Base-by-base conservation (phyloP, 2,329 filamentous ascomycete genomes). In the Aspergillus sp. region DNA sequence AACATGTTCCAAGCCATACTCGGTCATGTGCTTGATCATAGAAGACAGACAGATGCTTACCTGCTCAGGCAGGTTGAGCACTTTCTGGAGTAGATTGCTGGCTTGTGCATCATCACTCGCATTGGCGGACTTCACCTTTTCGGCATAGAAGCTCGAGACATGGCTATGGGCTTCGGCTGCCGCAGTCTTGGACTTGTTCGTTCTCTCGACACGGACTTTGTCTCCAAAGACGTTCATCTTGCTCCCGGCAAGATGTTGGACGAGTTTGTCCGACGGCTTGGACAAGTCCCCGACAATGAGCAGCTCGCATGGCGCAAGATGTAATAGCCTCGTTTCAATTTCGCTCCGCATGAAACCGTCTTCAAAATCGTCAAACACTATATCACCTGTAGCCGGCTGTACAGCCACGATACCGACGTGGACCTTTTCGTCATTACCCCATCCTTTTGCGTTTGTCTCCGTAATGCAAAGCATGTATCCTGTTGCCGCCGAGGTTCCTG, bases 281-380 rank as follows among this genome's bases (percentile, higher is more conserved):
- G 92, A 94, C 13, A 97, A 81, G 13, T 94, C 85, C 13, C 94
- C 94, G 1, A 99, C 90, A 42, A 99, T 88, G 30, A 99, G 79
- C 56, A 99, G 90, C 70, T 99, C 94, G 72, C 92, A 96, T 0
- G 94, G 94, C 0, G 93, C 90, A 59, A 99, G 95, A 68, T 99
- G 94, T 26, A 99, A 77, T 22, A 99, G 76, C n/a, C 94, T 80
- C 0, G 94, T 99, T 74, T 99, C 94, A 32, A 99, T 88, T 68
- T 99, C 94, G 63, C 87, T 91, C 45, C 94, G 82, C 93, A 99
- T 96, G 73, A 97, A 97, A 2, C 93, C 91, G 65, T 99, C 94
- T 62, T 97, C 90, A 62, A 99, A 99, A 53, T 87, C 86, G 65
- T 99, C 94, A 64, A 96, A 95, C 51, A 97, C 88, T 62, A 99